Base-by-base conservation (phyloP, 78 protist species). In the Dictyostelium capitatum region DNA sequence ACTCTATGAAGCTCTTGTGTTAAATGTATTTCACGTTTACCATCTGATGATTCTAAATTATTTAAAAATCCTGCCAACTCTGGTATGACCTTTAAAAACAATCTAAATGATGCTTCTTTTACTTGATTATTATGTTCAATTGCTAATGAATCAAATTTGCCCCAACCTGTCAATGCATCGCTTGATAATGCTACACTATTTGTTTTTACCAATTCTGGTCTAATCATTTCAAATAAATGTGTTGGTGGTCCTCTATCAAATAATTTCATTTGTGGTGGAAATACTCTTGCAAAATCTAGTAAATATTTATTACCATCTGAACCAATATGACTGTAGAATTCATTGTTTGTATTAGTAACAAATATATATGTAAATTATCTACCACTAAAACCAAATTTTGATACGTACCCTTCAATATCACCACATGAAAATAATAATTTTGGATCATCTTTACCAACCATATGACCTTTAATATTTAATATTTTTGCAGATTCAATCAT, bases 101-200 rank as follows among this genome's bases (percentile, higher is more conserved):
- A 78, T 81, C 91, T 57, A 62, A 75, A 81, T 41, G 90, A 90
- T 67, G 90, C 90, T 37, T 82, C 89, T 69, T 82, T 90, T 14
- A 90, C 95, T 65, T 87, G 83, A 77, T 77, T 73, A 59, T 90
- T 90, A 32, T 90, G 91, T 64, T 90, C 95, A 17, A 14, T 3
- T 20, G 89, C 77, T 14, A 43, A 50, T 5, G 64, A 11, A 69
- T 90, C 95, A 25, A 81, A 81, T 50, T 82, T 90, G 53, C 95
- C 89, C 96, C 96, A 93, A 25, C 94, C 94, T 0, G 96, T 72
- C 0, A 93, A 43, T 9, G 91, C 92, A 78, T 93, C 96, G 1
- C 79, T 50, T 62, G 79, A 64, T 11, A 93, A 72, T 37, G 91
- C 89, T 9, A n/a, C 64, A 9, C 12, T 7, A 79, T 72, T 57